Evolutionary conservation across 2,329 filamentous ascomycete genomes (phyloP).

Genomic region (Ascochyta koolunga): DNA sequence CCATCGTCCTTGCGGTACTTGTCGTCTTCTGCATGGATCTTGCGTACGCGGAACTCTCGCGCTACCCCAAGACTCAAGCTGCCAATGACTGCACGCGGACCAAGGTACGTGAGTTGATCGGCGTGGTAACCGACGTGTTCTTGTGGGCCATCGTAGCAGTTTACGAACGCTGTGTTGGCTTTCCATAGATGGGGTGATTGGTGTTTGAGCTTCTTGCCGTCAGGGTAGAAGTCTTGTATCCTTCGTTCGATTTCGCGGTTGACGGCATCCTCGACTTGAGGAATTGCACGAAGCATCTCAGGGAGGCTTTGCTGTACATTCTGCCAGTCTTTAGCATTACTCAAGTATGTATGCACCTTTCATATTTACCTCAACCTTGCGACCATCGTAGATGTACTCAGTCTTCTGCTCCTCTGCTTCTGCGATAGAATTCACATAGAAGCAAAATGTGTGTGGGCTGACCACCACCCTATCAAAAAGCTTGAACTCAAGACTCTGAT

Average conservation of each 20-base stretch:
- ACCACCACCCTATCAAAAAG: slow-evolving; percentile 87
- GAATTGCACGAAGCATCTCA: slow-evolving; percentile 72
- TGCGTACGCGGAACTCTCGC: slow-evolving; percentile 88
- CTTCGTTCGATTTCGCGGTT: slow-evolving; percentile 77
- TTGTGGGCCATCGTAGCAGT: slow-evolving; percentile 83
- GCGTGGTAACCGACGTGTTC: slow-evolving; percentile 91
- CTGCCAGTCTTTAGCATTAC: slow-evolving; percentile 13
- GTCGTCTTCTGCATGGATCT: slow-evolving; percentile 68
- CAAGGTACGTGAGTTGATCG: slow-evolving; percentile 91
- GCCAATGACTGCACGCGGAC: slow-evolving; percentile 85
- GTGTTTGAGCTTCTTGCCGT: slow-evolving; percentile 74
- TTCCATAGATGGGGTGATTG: slow-evolving; percentile 77
- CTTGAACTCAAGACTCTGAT: slow-evolving; percentile 76
- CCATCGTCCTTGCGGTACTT: slow-evolving; percentile 46
- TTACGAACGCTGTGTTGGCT: slow-evolving; percentile 91
- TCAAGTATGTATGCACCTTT: too few relatives aligned
- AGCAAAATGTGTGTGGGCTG: slow-evolving; percentile 81
- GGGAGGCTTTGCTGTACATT: slow-evolving; percentile 80
- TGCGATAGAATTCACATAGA: slow-evolving; percentile 78
- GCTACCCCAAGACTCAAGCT: slow-evolving; percentile 89
- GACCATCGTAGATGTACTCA: slow-evolving; percentile 87
- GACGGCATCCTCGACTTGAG: slow-evolving; percentile 74
- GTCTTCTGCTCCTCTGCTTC: slow-evolving; percentile 73
- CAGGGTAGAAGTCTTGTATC: slow-evolving; percentile 71
- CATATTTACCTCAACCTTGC: slow-evolving; percentile 63